These are phyloP conservation scores for Globisporangium recalcitrans DNA, from an alignment of 352 stramenopile species.

Conservation along the genomic window DNA sequence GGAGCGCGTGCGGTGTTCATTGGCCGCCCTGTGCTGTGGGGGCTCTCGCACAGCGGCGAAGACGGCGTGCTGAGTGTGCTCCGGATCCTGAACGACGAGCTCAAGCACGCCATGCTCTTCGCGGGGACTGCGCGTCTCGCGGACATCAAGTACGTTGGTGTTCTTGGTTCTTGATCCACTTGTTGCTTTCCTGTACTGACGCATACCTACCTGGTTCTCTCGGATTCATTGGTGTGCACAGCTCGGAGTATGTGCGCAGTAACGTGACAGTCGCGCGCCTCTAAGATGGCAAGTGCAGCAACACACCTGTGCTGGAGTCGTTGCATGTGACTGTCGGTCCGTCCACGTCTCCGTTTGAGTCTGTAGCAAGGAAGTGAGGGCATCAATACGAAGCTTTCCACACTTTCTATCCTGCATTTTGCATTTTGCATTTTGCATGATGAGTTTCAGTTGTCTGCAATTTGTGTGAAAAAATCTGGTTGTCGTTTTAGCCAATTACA, in stretches of 20 bases:
- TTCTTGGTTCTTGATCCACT: neutral
- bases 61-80: slow-evolving; percentile 85
- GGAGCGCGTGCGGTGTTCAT: slow-evolving; percentile 93
- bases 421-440: neutral
- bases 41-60: slow-evolving; percentile 88
- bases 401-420: neutral
- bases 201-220: neutral
- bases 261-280: slow-evolving; percentile 16
- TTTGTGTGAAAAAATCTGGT: neutral
- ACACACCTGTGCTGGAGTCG: neutral
- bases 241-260: slow-evolving; percentile 31
- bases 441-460: neutral
- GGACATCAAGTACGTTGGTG: slow-evolving; percentile 55
- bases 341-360: neutral
- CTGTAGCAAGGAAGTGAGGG: too few relatives aligned
- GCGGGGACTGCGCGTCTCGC: slow-evolving; percentile 52
- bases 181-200: neutral
- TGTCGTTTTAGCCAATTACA: neutral
- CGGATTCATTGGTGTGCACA: slow-evolving; percentile 9
- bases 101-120: slow-evolving; percentile 92
- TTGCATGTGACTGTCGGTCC: neutral
- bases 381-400: neutral
- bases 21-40: slow-evolving; percentile 93
- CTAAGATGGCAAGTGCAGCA: neutral
- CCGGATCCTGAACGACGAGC: slow-evolving; percentile 87